Percentiles rank a stretch among this genome's conserved stretches.
Conservation (phyloP, 2,329 filamentous ascomycete genomes). For the Aspergillus tubingensis region DNA sequence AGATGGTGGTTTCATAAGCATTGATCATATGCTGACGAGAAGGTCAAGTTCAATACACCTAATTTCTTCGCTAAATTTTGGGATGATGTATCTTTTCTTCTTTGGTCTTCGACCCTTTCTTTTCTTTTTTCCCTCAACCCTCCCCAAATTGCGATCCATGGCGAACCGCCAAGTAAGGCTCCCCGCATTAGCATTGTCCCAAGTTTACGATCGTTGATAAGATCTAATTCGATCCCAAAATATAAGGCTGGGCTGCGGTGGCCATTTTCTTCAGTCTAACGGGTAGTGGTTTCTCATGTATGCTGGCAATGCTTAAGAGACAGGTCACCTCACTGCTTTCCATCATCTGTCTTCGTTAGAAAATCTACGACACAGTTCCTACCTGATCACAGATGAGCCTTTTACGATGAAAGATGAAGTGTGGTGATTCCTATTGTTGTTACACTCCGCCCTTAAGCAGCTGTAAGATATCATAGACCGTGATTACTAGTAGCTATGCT, state of each 20-base stretch:
- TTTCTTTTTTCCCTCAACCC: background rate
- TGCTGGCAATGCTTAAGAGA: background rate
- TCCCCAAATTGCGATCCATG: conserved; percentile 10
- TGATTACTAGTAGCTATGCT: background rate
- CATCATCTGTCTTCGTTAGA: background rate
- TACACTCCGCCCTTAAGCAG: too few relatives aligned
- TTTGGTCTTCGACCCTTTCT: background rate
- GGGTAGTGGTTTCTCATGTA: background rate
- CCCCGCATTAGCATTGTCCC: background rate
- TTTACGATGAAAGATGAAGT: too few relatives aligned
- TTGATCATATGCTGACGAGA: too few relatives aligned
- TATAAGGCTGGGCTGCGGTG: background rate
- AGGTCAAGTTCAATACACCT: too few relatives aligned
- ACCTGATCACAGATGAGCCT: too few relatives aligned
- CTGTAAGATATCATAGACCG: background rate
- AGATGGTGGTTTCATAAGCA: too few relatives aligned
- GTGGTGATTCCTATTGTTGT: too few relatives aligned
- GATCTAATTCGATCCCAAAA: background rate
- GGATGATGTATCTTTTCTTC: background rate
- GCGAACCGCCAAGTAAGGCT: conserved; percentile 8
- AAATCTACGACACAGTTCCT: background rate
- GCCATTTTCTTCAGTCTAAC: background rate
- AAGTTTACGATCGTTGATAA: background rate
- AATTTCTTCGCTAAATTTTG: too few relatives aligned
- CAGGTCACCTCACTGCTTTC: background rate